Evolutionary conservation across 1,139 yeast genomes (phyloP), one percentile per base, ranked within the genome.

Genomic region (Zygosaccharomyces sapae): DNA sequence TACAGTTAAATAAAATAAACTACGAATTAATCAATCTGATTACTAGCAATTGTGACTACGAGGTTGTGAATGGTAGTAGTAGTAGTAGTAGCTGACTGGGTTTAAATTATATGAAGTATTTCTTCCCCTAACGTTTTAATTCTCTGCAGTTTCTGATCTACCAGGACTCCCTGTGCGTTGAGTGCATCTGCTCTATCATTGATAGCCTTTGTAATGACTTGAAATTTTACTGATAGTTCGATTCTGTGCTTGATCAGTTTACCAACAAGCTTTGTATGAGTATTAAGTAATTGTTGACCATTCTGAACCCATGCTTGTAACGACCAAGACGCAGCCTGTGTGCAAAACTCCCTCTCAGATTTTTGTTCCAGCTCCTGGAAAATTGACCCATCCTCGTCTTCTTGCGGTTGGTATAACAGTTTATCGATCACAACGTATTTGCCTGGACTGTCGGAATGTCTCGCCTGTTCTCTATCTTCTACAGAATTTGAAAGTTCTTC

Each of bases 61-160:
- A 6, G 7, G 25, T 22, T 22, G 25, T 22, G 25, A 6, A 6
- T 4, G 25, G 8, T 6, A 5, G 25, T 22, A 5, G 25, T 19
- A 19, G 22, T 19, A 19, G 22, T 13, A 20, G 31, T 13, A 38
- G 27, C 18, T 35, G 38, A 19, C 12, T 2, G 34, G 20, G 13
- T 5, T 27, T 45, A 58, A 36, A 67, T 56, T 35, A 67, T 61
- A 39, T 63, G 58, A n/a, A 70, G 66, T 38, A 73, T 72, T 47
- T 71, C 74, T 34, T 64, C 62, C 8, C 76, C 76, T 29, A 73
- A 59, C 13, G 58, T 63, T 49, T 69, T 71, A 20, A 74, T 61
- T 40, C 67, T 66, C 4, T 54, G 54, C 35, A 72, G 59, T 52
- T 72, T 69, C 19, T 61, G 64, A 45, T 69, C 68, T 20, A 73